Evolutionary conservation across 805 yeast species (phyloP).

Genomic region (Suhomyces tanzawaensis): DNA sequence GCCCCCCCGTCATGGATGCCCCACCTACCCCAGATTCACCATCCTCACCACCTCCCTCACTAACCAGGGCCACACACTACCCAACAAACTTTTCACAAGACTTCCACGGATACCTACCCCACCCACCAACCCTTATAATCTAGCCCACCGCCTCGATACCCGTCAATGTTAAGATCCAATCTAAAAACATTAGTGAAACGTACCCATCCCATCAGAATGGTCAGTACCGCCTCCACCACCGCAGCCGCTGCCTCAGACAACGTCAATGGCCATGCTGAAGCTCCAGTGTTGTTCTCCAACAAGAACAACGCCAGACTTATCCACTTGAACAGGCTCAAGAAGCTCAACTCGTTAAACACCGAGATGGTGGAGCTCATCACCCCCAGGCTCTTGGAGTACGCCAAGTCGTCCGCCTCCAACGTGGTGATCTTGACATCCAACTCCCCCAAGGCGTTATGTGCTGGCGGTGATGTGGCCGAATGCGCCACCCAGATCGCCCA

Average conservation of each 20-base stretch:
- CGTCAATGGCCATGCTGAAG: conserved; percentile 25
- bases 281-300: conserved; percentile 63
- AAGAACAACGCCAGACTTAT: conserved; percentile 67
- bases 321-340: conserved; percentile 73
- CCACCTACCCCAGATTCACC: no score
- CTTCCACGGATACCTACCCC: conserved; percentile 4
- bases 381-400: conserved; percentile 74
- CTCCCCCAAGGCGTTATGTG: conserved; percentile 76
- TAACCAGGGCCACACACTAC: not conserved
- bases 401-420: conserved; percentile 63
- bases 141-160: not conserved
- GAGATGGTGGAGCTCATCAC: conserved; percentile 71
- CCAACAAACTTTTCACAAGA: conserved; percentile 6
- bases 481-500: conserved; percentile 61
- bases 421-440: conserved; percentile 66
- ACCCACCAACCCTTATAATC: conserved; percentile 1
- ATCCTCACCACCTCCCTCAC: no score
- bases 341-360: conserved; percentile 79
- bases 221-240: conserved; percentile 12
- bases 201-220: conserved; percentile 14
- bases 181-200: conserved; percentile 3
- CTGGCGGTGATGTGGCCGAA: conserved; percentile 93
- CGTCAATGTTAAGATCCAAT: conserved; percentile 10
- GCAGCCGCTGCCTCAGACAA: conserved; percentile 6
- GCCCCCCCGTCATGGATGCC: no score